A percentile compares a stretch with the other conserved stretches of the same genome.
phyloP scores from a whole-genome alignment of 1,139 yeast genomes.

The Geotrichum restrictum region DNA sequence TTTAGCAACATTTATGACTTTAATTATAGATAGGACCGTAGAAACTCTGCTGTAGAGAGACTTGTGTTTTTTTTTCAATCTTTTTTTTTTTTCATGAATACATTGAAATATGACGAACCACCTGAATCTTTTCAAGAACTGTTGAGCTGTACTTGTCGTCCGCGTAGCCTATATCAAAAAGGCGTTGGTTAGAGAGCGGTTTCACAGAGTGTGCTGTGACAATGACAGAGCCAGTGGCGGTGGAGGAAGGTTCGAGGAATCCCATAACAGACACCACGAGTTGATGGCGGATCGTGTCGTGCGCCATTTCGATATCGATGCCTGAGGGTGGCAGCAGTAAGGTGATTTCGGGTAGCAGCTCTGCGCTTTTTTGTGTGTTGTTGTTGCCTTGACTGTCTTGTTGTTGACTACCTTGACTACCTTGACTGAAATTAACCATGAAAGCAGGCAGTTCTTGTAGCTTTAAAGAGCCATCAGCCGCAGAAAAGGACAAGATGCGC shows the following conservation, averaged over 20 bases:
- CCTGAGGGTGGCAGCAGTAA: constrained; percentile 1
- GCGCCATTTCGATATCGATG: neutral
- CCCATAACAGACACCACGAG: constrained; percentile 15
- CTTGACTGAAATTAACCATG: neutral
- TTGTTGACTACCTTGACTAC: neutral
- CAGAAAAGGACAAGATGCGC: neutral
- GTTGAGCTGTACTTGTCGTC: constrained; percentile 21
- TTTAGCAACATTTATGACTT: neutral
- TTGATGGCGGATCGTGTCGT: constrained; percentile 1
- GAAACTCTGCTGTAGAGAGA: too few relatives aligned
- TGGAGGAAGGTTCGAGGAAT: neutral
- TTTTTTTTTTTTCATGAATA: neutral
- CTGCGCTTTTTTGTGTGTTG: too few relatives aligned
- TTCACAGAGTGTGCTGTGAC: constrained; percentile 5
- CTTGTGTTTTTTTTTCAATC: neutral
- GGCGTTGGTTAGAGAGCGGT: constrained; percentile 5
- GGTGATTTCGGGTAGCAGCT: neutral
- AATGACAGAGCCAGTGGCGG: too few relatives aligned
- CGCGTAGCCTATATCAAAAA: constrained; percentile 13
- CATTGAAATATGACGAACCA: constrained; percentile 11
- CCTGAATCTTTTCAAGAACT: constrained; percentile 12
- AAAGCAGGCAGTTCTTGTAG: constrained; percentile 19
- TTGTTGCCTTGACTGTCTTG: too few relatives aligned
- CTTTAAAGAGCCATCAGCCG: neutral
- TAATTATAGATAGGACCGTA: neutral